Base-by-base conservation (phyloP, 139 green algal genomes). In the Auxenochlorella protothecoides region DNA sequence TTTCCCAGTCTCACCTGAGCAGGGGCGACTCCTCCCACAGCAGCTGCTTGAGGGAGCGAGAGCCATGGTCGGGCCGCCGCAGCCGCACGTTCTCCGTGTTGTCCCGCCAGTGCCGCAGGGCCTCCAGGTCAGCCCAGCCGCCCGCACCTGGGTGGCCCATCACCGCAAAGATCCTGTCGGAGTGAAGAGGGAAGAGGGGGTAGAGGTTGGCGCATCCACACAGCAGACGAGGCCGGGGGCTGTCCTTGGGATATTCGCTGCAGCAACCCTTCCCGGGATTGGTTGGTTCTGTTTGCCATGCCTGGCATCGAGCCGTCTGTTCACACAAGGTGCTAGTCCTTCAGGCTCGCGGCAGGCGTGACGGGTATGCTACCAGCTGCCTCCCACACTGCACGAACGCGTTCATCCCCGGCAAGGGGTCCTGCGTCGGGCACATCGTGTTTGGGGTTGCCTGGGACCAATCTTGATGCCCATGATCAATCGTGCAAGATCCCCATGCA, bases 61-160 rank as follows among this genome's bases (percentile, higher is more conserved):
- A 55, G 27, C 73, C 61, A 55, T 69, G 53, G 68, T 84, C 79
- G 7, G 75, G 77, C 51, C 69, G 68, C 54, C 59, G 71, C 66
- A 75, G 59, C 6, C 80, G 68, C 63, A 84, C 77, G 59, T 80
- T 73, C 61, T 80, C 80, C 3, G 79, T 87, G 74, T 89, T 83
- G 55, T 87, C 74, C 9, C 76, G 53, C 85, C 86, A 91, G 76
- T 91, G 84, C 2, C 70, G 76, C 68, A 88, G 77, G 55, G 76
- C 55, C 69, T 85, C 78, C 63, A 89, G 70, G 16, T 78, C 56
- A 0, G 83, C 81, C 86, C 86, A 89, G 4, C 70, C 51, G 10
- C 65, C 70, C 16, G 67, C 68, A 8, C 55, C 56, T 51, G 84
- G 84, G 44, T 86, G 85, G 27, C 87, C 85, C 74, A 90, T 59